Percentiles rank a stretch among this genome's conserved stretches.
phyloP scores from a whole-genome alignment of 305 asterid species.

The Fraxinus latifolia region DNA sequence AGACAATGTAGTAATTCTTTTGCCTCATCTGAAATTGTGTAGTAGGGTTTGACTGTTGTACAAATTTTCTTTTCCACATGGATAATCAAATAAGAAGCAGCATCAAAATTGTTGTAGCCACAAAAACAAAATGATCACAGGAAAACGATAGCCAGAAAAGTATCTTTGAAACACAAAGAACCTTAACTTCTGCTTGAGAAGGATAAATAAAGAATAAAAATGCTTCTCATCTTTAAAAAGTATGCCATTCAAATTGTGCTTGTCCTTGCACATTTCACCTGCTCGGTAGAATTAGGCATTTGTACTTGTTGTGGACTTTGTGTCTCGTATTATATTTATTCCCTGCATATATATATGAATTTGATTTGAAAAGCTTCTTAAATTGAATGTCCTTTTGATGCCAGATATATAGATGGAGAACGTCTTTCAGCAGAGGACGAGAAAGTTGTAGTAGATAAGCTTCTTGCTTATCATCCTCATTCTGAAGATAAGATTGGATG shows the following conservation, averaged over 20 bases:
- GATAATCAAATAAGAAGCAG: neutral
- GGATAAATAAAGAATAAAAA: neutral
- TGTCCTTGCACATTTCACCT: neutral
- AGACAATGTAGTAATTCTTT: neutral
- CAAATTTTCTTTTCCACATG: neutral
- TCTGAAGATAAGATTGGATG: slow-evolving; percentile 77
- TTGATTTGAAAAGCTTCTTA: neutral
- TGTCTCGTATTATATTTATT: neutral
- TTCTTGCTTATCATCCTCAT: slow-evolving; percentile 85
- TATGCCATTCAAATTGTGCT: neutral
- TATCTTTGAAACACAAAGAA: neutral
- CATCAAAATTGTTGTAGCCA: neutral
- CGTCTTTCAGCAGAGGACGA: slow-evolving; percentile 69
- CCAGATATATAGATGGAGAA: slow-evolving; percentile 84
- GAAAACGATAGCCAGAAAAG: neutral
- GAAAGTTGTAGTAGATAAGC: slow-evolving; percentile 58
- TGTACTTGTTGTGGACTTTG: neutral
- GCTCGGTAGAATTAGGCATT: neutral
- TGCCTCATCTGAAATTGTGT: neutral
- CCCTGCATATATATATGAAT: neutral
- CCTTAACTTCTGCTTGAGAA: neutral
- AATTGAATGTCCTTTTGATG: slow-evolving; percentile 7
- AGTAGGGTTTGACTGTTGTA: neutral
- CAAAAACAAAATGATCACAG: neutral
- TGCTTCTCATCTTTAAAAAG: neutral